Conservation (phyloP, 805 yeast species). For the Jamesozyma spencerorum region DNA sequence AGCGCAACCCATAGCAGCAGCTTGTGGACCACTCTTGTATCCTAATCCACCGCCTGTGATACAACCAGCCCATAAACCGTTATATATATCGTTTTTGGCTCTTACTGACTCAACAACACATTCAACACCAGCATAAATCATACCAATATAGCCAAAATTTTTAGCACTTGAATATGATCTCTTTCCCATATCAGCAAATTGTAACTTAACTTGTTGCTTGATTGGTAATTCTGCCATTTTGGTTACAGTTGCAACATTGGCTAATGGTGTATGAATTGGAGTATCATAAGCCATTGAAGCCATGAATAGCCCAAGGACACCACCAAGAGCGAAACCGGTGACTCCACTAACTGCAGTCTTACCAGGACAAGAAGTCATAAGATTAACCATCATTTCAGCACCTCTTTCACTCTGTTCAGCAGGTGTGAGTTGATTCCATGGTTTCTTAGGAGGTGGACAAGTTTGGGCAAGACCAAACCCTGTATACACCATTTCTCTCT, state of each 20-base stretch:
- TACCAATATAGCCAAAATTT: slow-evolving; percentile 88
- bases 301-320: slow-evolving; percentile 92
- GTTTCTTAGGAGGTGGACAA: slow-evolving; percentile 35
- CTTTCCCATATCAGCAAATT: slow-evolving; percentile 83
- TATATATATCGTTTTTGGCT: slow-evolving; percentile 85
- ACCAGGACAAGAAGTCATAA: slow-evolving; percentile 92
- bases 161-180: slow-evolving; percentile 82
- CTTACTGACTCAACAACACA: slow-evolving; percentile 78
- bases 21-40: slow-evolving; percentile 85
- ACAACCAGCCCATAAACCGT: slow-evolving; percentile 90
- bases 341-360: slow-evolving; percentile 87
- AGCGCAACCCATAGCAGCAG: slow-evolving; percentile 86
- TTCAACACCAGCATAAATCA: slow-evolving; percentile 86
- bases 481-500: slow-evolving; percentile 28
- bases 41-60: slow-evolving; percentile 95
- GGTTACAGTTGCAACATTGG: slow-evolving; percentile 25
- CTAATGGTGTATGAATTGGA: slow-evolving; percentile 28
- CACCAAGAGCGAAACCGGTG: slow-evolving; percentile 89
- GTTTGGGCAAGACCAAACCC: slow-evolving; percentile 37
- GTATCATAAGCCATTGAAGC: slow-evolving; percentile 46
- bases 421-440: slow-evolving; percentile 64
- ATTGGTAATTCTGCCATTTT: slow-evolving; percentile 78
- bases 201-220: slow-evolving; percentile 84
- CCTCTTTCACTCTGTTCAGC: slow-evolving; percentile 91
- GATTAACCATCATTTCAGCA: slow-evolving; percentile 69